Evolutionary conservation across 805 yeast species (phyloP).

Genomic region (Metschnikowia lochheadii): DNA sequence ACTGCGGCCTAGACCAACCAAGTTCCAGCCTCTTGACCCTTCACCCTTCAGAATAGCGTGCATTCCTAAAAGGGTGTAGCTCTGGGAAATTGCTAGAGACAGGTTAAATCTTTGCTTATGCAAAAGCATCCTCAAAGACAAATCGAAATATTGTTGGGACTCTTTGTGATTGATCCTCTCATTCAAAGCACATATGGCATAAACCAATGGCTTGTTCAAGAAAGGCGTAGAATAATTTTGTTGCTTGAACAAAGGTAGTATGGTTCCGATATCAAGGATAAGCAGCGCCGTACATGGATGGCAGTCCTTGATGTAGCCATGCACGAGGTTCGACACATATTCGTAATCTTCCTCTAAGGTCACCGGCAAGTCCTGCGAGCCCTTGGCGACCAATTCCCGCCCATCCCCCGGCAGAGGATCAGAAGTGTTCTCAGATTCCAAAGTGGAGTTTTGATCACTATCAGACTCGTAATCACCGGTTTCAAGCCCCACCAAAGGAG

Average conservation of each 20-base stretch:
- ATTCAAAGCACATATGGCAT: slow-evolving; percentile 16
- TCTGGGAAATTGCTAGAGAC: slow-evolving; percentile 15
- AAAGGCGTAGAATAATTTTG: slow-evolving; percentile 10
- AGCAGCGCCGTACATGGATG: slow-evolving; percentile 5
- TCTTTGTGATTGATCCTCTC: slow-evolving; percentile 8
- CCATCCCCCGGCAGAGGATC: not conserved
- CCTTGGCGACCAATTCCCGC: not conserved
- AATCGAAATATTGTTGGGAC: slow-evolving; percentile 15
- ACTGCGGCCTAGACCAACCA: slow-evolving; percentile 15
- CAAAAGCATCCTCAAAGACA: slow-evolving; percentile 9
- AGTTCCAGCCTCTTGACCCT: slow-evolving; percentile 16
- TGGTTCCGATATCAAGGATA: slow-evolving; percentile 10
- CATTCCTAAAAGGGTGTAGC: slow-evolving; percentile 13
- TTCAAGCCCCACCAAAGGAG: not conserved
- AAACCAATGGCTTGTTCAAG: slow-evolving; percentile 10
- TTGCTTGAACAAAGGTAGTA: slow-evolving; percentile 11
- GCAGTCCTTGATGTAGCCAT: slow-evolving; percentile 10
- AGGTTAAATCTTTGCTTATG: slow-evolving; percentile 4
- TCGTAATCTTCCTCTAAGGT: slow-evolving; percentile 14
- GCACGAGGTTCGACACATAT: slow-evolving; percentile 12
- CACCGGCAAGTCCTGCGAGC: not conserved
- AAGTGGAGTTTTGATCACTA: not conserved
- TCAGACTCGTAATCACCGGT: not conserved
- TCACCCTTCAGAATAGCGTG: slow-evolving; percentile 17
- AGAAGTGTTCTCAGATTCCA: not conserved